Base-by-base conservation (phyloP, 441 rosid species). In the Flueggea neowawraea region DNA sequence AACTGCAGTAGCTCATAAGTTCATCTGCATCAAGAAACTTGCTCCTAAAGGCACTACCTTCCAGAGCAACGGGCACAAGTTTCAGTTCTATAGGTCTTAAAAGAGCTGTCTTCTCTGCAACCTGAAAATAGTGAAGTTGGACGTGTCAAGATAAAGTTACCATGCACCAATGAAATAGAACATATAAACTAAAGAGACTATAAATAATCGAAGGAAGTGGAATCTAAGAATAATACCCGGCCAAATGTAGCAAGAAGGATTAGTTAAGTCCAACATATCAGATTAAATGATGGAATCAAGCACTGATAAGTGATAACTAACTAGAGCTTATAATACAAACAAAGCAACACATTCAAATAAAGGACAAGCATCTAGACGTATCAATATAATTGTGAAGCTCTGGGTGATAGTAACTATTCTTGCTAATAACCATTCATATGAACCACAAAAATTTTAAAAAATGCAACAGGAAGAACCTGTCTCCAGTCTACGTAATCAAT, bases 11-110 rank as follows among this genome's bases (percentile, higher is more conserved):
- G 77, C 88, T 79, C 88, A 91, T 84, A 66, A 94, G 95, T 73
- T 94, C 99, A 75, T 94, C 98, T 4, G 80, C 58, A 72, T 94
- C 98, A 61, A 94, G 86, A 82, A 94, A 87, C 77, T 94, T 94
- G 84, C 81, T 85, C 79, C 97, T 77, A 79, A 94, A 91, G 58
- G 98, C 97, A 81, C 96, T 91, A 60, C 97, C 93, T 80, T 91
- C 98, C 75, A 94, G 71, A 68, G 97, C 91, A 73, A 80, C 85
- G 52, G 99, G 99, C 70, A 94, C 94, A 73, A 87, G 94, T 80
- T 94, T 89, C 64, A 94, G 73, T 74, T 94, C 99, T 71, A 83
- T 71, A n/a, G 99, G 99, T 62, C 96, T 87, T 73, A 94, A 74
- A 71, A 94, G 67, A 51, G 90, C 62, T 12, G 95, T 89, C 87